Evolutionary conservation across 2,329 filamentous ascomycete species (phyloP), one percentile per base, ranked within the genome.

Genomic region (Diaporthe citrichinensis): DNA sequence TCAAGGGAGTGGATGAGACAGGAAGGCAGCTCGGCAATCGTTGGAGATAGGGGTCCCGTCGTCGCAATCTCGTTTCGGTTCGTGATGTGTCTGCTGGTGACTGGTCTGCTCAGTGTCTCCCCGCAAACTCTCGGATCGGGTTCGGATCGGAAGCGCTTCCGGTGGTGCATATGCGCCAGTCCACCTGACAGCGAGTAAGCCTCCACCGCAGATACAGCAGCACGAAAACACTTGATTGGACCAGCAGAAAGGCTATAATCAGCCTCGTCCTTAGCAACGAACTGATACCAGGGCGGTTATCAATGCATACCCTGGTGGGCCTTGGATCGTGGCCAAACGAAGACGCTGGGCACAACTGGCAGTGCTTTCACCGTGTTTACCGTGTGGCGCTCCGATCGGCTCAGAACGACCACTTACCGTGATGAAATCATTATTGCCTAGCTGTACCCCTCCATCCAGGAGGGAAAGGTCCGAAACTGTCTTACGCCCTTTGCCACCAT

Each of bases 111-210:
- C n/a, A 6, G 20, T 4, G 46, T 53, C 20, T n/a, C 46, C 65
- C 46, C 65, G 44, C 62, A 68, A 23, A 10, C 65, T 68, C 65
- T 68, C 65, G 65, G 65, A 39, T 28, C 65, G 65, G 65, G 23
- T 34, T 39, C 65, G 65, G 65, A 68, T 68, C 65, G 65, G 65
- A 68, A 39, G 65, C 65, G n/a, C 65, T 28, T 68, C 65, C 65
- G 65, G 31, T 17, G 23, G 65, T 68, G 65, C 65, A 68, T 53
- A 28, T 17, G 46, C 44, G 62, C 65, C 46, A 39, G 46, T 25
- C 14, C 41, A 51, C 65, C 23, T 49, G 44, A 20, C 65, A 68
- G 31, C 34, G 65, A 53, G 31, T 51, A 68, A 53, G 46, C 65
- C 65, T 53, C 46, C 65, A 23, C 31, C 31, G 41, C 46, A 28